Percentiles rank a stretch among this genome's conserved stretches.
These are phyloP conservation scores for Metarhizium humberi DNA, from an alignment of 2,329 filamentous ascomycete genomes.

Conservation along the genomic window DNA sequence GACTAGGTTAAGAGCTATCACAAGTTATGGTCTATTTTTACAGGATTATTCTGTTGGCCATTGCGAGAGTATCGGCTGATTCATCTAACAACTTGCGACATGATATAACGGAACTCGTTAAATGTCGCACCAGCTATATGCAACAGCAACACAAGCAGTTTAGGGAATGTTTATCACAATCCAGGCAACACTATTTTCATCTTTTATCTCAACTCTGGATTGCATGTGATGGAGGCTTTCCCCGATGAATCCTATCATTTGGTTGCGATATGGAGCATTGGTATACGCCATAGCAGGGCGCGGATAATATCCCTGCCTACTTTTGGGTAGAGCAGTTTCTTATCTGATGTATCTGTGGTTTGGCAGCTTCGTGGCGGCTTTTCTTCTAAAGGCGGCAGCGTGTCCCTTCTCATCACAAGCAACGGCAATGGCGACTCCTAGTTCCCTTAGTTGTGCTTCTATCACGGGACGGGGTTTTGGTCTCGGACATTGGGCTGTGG, in stretches of 20 bases:
- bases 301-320: slow-evolving; percentile 1
- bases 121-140: slow-evolving; percentile 35
- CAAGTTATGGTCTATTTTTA: slow-evolving; percentile 2
- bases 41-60: background rate
- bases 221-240: slow-evolving; percentile 4
- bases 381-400: background rate
- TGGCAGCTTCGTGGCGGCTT: background rate
- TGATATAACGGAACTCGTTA: slow-evolving; percentile 5
- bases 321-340: slow-evolving; percentile 2
- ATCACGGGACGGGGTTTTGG: background rate
- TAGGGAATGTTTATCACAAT: slow-evolving; percentile 46
- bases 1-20: slow-evolving; percentile 1
- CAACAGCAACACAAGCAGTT: slow-evolving; percentile 53
- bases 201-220: slow-evolving; percentile 13
- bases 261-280: slow-evolving; percentile 10
- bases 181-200: slow-evolving; percentile 11
- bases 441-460: background rate
- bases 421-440: background rate
- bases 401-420: background rate
- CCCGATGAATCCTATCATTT: slow-evolving; percentile 4
- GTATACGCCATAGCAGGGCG: slow-evolving; percentile 7
- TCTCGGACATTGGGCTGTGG: background rate
- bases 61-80: background rate
- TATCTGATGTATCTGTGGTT: background rate
- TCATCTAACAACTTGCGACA: slow-evolving; percentile 2